Evolutionary conservation across 331 rosid genomes (phyloP).

Genomic region (Saraca asoca): DNA sequence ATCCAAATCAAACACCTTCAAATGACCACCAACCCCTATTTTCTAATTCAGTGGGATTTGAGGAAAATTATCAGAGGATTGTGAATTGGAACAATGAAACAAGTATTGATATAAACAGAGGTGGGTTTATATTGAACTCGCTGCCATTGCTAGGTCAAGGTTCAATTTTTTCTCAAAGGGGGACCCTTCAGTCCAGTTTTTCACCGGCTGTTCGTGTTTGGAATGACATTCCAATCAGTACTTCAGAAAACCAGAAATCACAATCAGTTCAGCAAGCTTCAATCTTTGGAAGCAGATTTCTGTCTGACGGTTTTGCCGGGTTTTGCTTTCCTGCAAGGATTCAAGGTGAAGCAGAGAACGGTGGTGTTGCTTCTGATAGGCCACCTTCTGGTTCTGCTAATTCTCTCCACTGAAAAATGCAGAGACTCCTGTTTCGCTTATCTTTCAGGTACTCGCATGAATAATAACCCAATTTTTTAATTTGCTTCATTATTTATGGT

Average conservation of each 20-base stretch:
- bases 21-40: too few species aligned
- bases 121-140: constrained; percentile 51
- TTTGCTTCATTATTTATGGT: constrained; percentile 6
- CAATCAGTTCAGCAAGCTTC: constrained; percentile 58
- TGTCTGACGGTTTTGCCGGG: constrained; percentile 56
- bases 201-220: constrained; percentile 63
- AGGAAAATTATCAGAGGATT: too few species aligned
- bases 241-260: constrained; percentile 47
- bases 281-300: constrained; percentile 64
- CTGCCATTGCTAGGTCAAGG: constrained; percentile 51
- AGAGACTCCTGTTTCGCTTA: constrained; percentile 21
- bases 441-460: constrained; percentile 45
- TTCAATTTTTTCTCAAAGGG: constrained; percentile 70
- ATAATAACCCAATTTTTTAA: background rate
- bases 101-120: constrained; percentile 40
- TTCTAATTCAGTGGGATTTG: too few species aligned
- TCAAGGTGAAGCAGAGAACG: constrained; percentile 54
- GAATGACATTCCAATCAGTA: constrained; percentile 63
- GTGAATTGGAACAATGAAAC: constrained; percentile 53
- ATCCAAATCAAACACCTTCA: too few species aligned
- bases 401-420: constrained; percentile 58
- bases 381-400: constrained; percentile 65
- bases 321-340: constrained; percentile 67
- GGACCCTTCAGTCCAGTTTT: constrained; percentile 99
- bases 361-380: constrained; percentile 49